These are phyloP conservation scores for Mycena rosella DNA, from an alignment of 768 basidiomycete species.

Conservation along the genomic window DNA sequence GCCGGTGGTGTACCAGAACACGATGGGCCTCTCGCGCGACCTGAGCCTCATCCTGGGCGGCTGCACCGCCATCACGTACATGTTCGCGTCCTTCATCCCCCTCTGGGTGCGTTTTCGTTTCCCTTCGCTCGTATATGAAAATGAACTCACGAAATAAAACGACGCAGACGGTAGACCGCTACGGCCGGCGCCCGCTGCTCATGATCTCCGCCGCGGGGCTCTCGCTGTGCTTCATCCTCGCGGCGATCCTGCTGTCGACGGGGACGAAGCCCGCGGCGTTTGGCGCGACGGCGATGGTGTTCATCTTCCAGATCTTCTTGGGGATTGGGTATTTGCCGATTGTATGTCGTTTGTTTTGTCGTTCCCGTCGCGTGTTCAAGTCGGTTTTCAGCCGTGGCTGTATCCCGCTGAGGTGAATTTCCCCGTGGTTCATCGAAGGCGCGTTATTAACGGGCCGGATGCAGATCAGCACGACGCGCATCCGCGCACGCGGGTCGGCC, in stretches of 20 bases:
- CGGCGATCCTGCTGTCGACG: conserved; percentile 50
- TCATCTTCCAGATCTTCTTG: conserved; percentile 57
- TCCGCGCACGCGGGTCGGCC: conserved; percentile 50
- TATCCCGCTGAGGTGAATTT: conserved; percentile 25
- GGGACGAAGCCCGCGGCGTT: conserved; percentile 50
- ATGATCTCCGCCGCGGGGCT: conserved; percentile 54
- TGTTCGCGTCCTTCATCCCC: conserved; percentile 57
- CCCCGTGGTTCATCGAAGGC: too few species aligned
- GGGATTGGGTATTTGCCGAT: conserved; percentile 55
- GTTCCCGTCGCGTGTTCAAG: too few species aligned
- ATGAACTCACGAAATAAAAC: not conserved
- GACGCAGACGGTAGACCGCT: conserved; percentile 53
- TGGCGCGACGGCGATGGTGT: conserved; percentile 56
- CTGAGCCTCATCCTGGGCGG: conserved; percentile 56
- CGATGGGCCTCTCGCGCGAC: conserved; percentile 55
- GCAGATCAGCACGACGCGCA: conserved; percentile 55
- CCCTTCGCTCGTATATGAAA: not conserved
- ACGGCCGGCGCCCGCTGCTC: conserved; percentile 51
- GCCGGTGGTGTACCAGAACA: conserved; percentile 57
- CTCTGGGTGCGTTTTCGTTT: conserved; percentile 44
- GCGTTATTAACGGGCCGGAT: not conserved
- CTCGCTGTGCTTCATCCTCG: conserved; percentile 53
- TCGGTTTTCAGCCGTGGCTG: conserved; percentile 12
- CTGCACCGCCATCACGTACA: conserved; percentile 54
- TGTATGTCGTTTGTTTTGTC: conserved; percentile 37